phyloP scores from a whole-genome alignment of 345 rosid genomes.

The Euphorbia lathyris region DNA sequence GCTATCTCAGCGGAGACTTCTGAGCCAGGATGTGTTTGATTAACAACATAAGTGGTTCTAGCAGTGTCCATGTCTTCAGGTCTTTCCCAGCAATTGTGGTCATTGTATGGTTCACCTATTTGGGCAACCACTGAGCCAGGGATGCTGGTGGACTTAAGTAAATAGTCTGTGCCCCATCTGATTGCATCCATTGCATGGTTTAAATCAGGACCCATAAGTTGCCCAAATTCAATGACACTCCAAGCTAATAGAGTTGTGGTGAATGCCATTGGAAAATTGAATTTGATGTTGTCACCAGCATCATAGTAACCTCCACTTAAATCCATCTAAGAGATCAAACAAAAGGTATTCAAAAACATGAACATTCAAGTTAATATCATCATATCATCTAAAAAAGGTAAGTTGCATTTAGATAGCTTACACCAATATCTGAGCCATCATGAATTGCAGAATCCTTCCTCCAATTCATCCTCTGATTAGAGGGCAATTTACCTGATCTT shows the following conservation, averaged over 20 bases:
- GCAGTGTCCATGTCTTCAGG: constrained; percentile 31
- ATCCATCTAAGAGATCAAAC: background rate
- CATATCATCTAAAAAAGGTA: no score
- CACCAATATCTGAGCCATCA: constrained; percentile 27
- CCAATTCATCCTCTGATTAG: constrained; percentile 20
- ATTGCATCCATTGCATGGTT: constrained; percentile 12
- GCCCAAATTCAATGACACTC: constrained; percentile 19
- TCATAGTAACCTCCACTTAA: constrained; percentile 30
- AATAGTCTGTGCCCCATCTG: constrained; percentile 24
- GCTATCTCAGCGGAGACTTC: constrained; percentile 22
- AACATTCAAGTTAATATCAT: no score
- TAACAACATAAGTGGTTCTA: constrained; percentile 15
- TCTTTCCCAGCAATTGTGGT: constrained; percentile 30
- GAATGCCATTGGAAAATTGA: constrained; percentile 29
- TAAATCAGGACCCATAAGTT: constrained; percentile 18
- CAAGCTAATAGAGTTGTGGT: constrained; percentile 25
- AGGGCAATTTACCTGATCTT: constrained; percentile 25
- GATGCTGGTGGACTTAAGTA: constrained; percentile 18
- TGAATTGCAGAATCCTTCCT: constrained; percentile 21
- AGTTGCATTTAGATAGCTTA: no score
- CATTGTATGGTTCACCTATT: constrained; percentile 19
- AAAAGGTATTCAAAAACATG: background rate
- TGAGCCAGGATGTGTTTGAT: constrained; percentile 17
- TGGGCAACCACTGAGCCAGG: constrained; percentile 19
- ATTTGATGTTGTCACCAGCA: constrained; percentile 29